Evolutionary conservation across 1,284 basidiomycete species (phyloP), one percentile per base, ranked within the genome.

Genomic region (Puccinia hordei): DNA sequence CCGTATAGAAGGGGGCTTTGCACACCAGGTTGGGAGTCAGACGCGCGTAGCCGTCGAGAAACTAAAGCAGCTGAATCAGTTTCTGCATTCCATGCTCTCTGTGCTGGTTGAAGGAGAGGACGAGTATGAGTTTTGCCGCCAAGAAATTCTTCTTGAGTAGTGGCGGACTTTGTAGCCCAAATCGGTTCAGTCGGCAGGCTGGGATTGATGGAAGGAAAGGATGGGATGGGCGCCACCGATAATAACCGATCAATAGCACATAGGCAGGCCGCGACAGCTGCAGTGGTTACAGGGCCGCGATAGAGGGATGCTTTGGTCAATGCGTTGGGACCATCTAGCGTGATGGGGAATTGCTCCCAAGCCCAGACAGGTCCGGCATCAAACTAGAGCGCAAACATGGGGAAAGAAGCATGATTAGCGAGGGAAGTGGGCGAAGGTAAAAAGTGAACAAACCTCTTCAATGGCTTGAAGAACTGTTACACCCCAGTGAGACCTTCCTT

Each of bases 291-390:
- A 4, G 85, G 84, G 12, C 85, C 85, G 46, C 87, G 86, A 81
- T 88, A 88, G 17, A 88, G 82, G 12, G 84, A 83, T 9, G 87
- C 86, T 82, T 88, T 88, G 49, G 87, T 86, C 0, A 85, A 85
- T 1, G 87, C 82, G 17, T 19, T 17, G 15, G 76, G 65, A 15
- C 76, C 76, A 59, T 78, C 76, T 13, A 78, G 66, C 19, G 55
- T 46, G 22, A 78, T 55, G 17, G 84, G 83, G 81, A 88, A 88
- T 82, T 87, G 87, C 73, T 87, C 87, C 82, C 86, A 88, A 1
- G 87, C 87, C 87, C 87, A 87, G 19, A 87, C 85, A 0, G 87
- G 86, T 5, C 87, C 87, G 0, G 85, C 86, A 83, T 88, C 87
- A 57, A 88, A 84, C 24, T 87, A 83, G 78, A 86, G 51, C 30